phyloP scores from a whole-genome alignment of 805 yeast genomes.

The Candida tibetensis region DNA sequence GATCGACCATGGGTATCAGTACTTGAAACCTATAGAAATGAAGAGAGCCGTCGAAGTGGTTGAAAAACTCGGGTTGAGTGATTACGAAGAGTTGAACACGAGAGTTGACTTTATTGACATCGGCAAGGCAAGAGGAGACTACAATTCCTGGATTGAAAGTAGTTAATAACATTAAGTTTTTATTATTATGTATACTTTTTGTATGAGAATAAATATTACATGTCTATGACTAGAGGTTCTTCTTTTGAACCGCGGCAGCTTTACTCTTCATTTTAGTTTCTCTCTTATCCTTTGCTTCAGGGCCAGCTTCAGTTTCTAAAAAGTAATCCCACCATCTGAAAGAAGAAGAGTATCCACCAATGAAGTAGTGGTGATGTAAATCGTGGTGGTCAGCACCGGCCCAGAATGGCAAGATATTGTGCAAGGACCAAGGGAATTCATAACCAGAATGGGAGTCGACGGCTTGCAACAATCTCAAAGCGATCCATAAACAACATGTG shows the following conservation, averaged over 20 bases:
- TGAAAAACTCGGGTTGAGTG: constrained; percentile 47
- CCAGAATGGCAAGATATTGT: constrained; percentile 92
- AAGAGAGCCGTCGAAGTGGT: constrained; percentile 45
- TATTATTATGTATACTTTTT: not conserved
- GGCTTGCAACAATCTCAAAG: constrained; percentile 88
- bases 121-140: constrained; percentile 42
- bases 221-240: constrained; percentile 10
- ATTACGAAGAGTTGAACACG: constrained; percentile 47
- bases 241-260: constrained; percentile 43
- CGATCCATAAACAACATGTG: constrained; percentile 88
- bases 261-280: constrained; percentile 58
- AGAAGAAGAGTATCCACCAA: constrained; percentile 91
- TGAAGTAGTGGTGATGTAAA: constrained; percentile 93
- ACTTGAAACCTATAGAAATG: constrained; percentile 46
- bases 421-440: constrained; percentile 96
- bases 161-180: not conserved
- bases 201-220: not conserved
- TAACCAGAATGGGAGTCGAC: constrained; percentile 97
- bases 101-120: constrained; percentile 54
- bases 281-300: constrained; percentile 71
- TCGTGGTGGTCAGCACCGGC: constrained; percentile 99
- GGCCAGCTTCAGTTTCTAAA: constrained; percentile 88
- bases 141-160: constrained; percentile 30
- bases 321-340: constrained; percentile 95
- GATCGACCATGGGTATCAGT: constrained; percentile 26